Evolutionary conservation across 2,329 filamentous ascomycete genomes (phyloP).

Genomic region (Ophiocordyceps camponoti-rufipedis): DNA sequence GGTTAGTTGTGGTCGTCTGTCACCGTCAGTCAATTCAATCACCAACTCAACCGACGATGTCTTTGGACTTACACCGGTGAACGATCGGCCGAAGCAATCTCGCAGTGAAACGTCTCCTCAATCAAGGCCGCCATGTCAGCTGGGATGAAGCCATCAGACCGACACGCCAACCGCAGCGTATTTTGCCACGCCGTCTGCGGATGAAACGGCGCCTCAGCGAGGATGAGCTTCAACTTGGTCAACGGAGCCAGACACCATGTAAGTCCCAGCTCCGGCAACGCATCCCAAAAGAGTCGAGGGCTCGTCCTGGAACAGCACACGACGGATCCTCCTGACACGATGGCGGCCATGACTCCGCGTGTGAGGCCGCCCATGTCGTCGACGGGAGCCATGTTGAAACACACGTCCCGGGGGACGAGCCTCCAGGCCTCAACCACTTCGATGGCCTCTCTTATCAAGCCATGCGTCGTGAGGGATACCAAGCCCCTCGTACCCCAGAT

Average conservation of each 20-base stretch:
- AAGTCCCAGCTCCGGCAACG: slow-evolving; percentile 24
- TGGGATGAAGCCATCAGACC: slow-evolving; percentile 17
- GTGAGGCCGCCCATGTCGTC: slow-evolving; percentile 25
- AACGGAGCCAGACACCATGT: slow-evolving; percentile 42
- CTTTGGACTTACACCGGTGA: not conserved
- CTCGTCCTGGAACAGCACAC: slow-evolving; percentile 36
- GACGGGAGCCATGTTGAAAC: slow-evolving; percentile 2
- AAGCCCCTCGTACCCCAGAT: slow-evolving; percentile 1
- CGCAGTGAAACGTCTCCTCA: slow-evolving; percentile 1
- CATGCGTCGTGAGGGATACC: slow-evolving; percentile 1
- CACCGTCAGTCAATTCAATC: too few species aligned
- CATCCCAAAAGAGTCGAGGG: slow-evolving; percentile 36
- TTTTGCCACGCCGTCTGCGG: slow-evolving; percentile 23
- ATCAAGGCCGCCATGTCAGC: slow-evolving; percentile 1
- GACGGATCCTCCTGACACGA: slow-evolving; percentile 33
- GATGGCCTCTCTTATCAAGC: slow-evolving; percentile 1
- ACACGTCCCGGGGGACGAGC: not conserved
- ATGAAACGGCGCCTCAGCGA: slow-evolving; percentile 21
- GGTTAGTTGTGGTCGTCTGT: too few species aligned
- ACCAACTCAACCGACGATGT: too few species aligned
- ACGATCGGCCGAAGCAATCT: not conserved
- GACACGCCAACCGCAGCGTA: slow-evolving; percentile 38
- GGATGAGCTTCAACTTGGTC: slow-evolving; percentile 35
- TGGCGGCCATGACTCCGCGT: slow-evolving; percentile 33
- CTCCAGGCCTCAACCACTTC: slow-evolving; percentile 1